Conservation (phyloP, 306 rosid genomes). For the Cyclanthera cordifolia region DNA sequence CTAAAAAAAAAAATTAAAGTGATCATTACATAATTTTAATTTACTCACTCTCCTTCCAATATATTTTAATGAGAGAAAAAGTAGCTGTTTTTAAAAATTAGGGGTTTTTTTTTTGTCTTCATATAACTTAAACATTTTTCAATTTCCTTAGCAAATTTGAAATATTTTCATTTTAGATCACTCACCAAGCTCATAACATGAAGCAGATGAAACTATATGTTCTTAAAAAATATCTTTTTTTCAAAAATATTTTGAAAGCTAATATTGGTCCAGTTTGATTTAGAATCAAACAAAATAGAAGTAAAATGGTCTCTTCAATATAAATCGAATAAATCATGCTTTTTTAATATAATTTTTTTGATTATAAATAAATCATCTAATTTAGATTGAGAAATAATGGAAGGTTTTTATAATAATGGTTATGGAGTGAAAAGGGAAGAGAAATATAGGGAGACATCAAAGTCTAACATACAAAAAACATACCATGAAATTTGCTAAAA, state of each 20-base stretch:
- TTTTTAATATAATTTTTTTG: too few species aligned
- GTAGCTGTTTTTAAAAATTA: too few species aligned
- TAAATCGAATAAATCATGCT: not conserved
- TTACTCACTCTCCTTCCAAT: not conserved
- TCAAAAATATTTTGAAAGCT: not conserved
- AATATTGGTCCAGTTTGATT: not conserved
- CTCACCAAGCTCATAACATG: not conserved
- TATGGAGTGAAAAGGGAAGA: not conserved
- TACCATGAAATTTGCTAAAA: not conserved
- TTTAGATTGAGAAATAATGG: too few species aligned
- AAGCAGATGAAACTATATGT: not conserved
- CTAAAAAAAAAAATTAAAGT: too few species aligned
- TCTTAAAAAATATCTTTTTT: not conserved
- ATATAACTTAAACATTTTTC: too few species aligned
- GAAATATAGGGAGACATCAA: not conserved
- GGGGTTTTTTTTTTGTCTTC: not conserved
- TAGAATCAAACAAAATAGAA: not conserved
- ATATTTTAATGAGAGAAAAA: too few species aligned
- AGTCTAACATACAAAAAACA: not conserved
- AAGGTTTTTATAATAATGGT: not conserved
- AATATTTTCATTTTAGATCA: not conserved
- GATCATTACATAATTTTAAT: too few species aligned
- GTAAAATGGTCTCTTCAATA: not conserved
- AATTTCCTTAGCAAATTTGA: not conserved
- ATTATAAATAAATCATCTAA: too few species aligned